Evolutionary conservation across 306 rosid species (phyloP), one percentile per base, ranked within the genome.

Genomic region (Castanospermum australe): DNA sequence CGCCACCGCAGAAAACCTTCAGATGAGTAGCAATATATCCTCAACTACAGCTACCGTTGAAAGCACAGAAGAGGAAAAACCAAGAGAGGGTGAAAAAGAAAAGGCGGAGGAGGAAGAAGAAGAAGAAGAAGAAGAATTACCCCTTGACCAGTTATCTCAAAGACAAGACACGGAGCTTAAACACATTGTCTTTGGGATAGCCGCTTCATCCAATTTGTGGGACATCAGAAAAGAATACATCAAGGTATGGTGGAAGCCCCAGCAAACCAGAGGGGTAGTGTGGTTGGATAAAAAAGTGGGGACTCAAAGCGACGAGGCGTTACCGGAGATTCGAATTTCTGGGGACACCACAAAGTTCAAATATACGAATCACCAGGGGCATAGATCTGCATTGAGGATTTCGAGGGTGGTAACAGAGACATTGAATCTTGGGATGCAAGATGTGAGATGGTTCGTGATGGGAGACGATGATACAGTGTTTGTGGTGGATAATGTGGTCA

Each of bases 391-490:
- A 4, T 70, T 91, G 83, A 84, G 97, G 89, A 89, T 93, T 59
- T 93, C 98, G 0, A 80, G 97, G 78, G 86, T 91, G 45, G 92
- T 91, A 12, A 83, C 92, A 2, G 98, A 91, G 90, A 91, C 97
- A 21, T 48, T 93, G 45, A 87, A 87, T 86, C 90, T 93, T 8
- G 97, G 97, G 45, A 9, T 90, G 88, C 24, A 89, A 79, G 97
- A 93, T 68, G 95, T 88, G 80, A 87, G 97, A 52, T 93, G 98
- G 98, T 91, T 91, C 77, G 87, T 93, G 71, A 93, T 93, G 97
- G 95, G 98, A 18, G 97, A 93, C 13, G 98, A 93, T 54, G 98
- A 91, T 76, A 93, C 98, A 0, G 89, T 93, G 36, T 93, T 93
- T 22, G 33, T 91, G 14, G 95, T 90, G 55, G 95, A 93, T 10